Conservation (phyloP, 83 land plant genomes). For the Picea mariana region DNA sequence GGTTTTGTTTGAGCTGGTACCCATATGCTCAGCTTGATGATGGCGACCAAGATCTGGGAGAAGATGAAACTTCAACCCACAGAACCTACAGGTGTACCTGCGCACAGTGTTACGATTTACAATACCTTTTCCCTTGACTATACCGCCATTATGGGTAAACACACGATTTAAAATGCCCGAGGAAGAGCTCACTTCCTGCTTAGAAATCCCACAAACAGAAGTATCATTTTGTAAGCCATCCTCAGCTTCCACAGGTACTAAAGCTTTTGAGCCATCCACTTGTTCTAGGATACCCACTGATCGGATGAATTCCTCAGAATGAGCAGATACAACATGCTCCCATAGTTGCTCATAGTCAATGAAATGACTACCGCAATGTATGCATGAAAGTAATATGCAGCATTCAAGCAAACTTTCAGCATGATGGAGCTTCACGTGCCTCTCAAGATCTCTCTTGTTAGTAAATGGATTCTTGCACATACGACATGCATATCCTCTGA, state of each 20-base stretch:
- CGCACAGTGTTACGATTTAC: conserved; percentile 14
- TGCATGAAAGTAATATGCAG: conserved; percentile 56
- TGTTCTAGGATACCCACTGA: conserved; percentile 22
- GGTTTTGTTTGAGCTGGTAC: conserved; percentile 18
- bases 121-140: neutral
- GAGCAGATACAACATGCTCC: conserved; percentile 77
- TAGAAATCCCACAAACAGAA: neutral
- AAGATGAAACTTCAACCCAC: conserved; percentile 80
- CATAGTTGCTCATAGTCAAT: conserved; percentile 68
- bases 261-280: neutral
- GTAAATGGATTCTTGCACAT: conserved; percentile 73
- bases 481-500: conserved; percentile 85
- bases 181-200: conserved; percentile 1
- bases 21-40: conserved; percentile 96
- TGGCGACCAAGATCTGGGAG: conserved; percentile 97
- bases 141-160: neutral
- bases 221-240: neutral
- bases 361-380: conserved; percentile 70
- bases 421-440: conserved; percentile 73
- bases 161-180: neutral
- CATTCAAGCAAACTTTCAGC: conserved; percentile 48
- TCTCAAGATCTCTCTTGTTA: conserved; percentile 64
- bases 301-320: conserved; percentile 49
- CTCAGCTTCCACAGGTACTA: neutral
- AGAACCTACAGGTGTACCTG: conserved; percentile 71